These are phyloP conservation scores for Suaeda aralocaspica DNA, from an alignment of 148 eudicot genomes.

Conservation along the genomic window DNA sequence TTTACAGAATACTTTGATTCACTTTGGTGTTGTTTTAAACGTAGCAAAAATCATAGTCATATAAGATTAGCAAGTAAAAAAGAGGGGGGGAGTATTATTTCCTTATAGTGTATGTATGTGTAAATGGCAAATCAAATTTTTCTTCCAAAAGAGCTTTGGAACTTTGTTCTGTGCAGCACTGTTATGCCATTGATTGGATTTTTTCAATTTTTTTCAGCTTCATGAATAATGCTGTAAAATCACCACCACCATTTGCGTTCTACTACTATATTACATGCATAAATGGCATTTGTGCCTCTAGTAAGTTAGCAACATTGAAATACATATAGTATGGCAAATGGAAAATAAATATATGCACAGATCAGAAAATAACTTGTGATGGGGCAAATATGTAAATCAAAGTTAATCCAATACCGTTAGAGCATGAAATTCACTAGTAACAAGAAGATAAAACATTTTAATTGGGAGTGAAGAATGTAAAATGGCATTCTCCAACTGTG, in stretches of 20 bases:
- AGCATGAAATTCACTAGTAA: not conserved
- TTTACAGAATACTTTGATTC: no score
- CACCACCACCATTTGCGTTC: no score
- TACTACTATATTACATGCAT: no score
- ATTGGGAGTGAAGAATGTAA: not conserved
- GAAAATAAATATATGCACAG: not conserved
- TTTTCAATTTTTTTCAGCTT: no score
- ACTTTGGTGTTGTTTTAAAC: no score
- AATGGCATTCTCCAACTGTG: slow-evolving; percentile 7
- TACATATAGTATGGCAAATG: not conserved
- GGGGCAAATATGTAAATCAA: not conserved
- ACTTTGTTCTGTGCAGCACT: not conserved
- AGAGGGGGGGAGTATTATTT: no score
- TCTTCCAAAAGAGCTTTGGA: not conserved
- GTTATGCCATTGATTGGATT: not conserved
- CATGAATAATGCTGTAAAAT: no score
- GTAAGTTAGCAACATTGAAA: no score
- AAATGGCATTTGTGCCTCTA: no score
- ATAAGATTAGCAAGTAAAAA: no score
- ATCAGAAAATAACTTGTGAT: not conserved
- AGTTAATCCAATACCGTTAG: not conserved
- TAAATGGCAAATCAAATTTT: not conserved
- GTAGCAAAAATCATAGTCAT: no score
- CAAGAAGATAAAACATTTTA: not conserved
- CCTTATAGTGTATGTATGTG: not conserved